Evolutionary conservation across 805 yeast genomes (phyloP), one percentile per base, ranked within the genome.

Genomic region (Torulaspora gathmanii): DNA sequence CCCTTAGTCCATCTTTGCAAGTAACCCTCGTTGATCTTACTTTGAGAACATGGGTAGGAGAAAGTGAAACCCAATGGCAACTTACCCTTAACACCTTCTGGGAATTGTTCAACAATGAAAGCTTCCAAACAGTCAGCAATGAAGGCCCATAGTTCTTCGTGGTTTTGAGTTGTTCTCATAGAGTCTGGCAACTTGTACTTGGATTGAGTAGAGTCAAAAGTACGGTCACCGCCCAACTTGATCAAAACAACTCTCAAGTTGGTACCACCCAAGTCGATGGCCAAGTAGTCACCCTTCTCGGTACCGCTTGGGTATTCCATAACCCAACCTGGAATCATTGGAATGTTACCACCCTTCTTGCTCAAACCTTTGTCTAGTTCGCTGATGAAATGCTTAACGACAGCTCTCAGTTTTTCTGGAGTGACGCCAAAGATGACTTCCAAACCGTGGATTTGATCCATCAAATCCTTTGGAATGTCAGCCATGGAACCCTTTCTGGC

Each of bases 1-100:
- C 98, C 99, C 73, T 91, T 91, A 52, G 98, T 91, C 98, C 98
- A 91, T 69, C 91, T 79, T 74, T 88, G 96, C 63, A 91, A 77
- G 45, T 84, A 64, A 67, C 98, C 99, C 56, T 77, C 74, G 73
- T 87, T 84, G 67, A 91, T 87, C 49, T 85, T 84, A 55, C 72
- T 66, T 70, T 91, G 99, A 33, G 84, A 72, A 33, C 86, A 85
- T 50, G 98, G 97, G 73, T 83, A 91, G 11, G 95, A 83, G 73
- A 91, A 91, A 30, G 98, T 91, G 78, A 91, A 91, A 39, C 99
- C 98, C 60, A 91, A 75, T 44, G 95, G 90, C 49, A 86, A 69
- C 36, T 78, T 72, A 20, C 70, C 68, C 17, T 74, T 69, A 37
- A 77, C 74, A 49, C 91, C 93, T 33, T 81, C 73, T 56, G 91